Conservation (phyloP, 2,329 filamentous ascomycete genomes). For the Domatiomyces globalis region DNA sequence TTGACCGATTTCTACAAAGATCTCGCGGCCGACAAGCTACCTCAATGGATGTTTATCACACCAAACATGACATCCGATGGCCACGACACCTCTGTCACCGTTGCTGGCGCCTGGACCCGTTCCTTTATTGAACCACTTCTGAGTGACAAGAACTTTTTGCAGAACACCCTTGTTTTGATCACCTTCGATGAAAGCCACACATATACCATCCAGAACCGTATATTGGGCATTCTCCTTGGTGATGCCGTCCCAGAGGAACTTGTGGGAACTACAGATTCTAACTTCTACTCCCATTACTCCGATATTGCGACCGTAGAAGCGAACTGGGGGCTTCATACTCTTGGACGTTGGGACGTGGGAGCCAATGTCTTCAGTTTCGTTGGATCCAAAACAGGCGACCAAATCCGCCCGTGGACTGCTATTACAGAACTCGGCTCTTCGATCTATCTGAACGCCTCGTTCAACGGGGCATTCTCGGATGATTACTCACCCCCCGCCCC, state of each 20-base stretch:
- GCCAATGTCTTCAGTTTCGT: slow-evolving; percentile 55
- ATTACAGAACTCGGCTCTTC: slow-evolving; percentile 25
- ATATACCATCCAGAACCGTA: slow-evolving; percentile 52
- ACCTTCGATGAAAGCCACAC: slow-evolving; percentile 69
- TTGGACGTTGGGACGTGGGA: slow-evolving; percentile 58
- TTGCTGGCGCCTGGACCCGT: slow-evolving; percentile 54
- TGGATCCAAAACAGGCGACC: slow-evolving; percentile 46
- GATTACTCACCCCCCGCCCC: slow-evolving; percentile 13
- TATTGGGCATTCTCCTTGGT: slow-evolving; percentile 59
- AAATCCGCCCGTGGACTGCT: slow-evolving; percentile 20
- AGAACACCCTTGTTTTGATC: slow-evolving; percentile 59
- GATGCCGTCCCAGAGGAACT: slow-evolving; percentile 54
- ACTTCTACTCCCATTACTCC: slow-evolving; percentile 62
- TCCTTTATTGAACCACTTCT: slow-evolving; percentile 58
- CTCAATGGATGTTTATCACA: slow-evolving; percentile 49
- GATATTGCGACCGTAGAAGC: slow-evolving; percentile 51
- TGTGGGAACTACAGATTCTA: slow-evolving; percentile 52
- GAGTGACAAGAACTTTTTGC: slow-evolving; percentile 54
- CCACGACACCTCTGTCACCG: slow-evolving; percentile 58
- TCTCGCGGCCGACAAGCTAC: slow-evolving; percentile 46
- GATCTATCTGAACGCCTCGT: slow-evolving; percentile 41
- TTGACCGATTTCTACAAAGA: slow-evolving; percentile 55
- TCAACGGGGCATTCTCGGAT: slow-evolving; percentile 23
- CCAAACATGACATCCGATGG: slow-evolving; percentile 51
- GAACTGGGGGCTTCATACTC: slow-evolving; percentile 56